Conservation (phyloP, 192 early-diverging fungal genomes). For the Coemansia sp. region DNA sequence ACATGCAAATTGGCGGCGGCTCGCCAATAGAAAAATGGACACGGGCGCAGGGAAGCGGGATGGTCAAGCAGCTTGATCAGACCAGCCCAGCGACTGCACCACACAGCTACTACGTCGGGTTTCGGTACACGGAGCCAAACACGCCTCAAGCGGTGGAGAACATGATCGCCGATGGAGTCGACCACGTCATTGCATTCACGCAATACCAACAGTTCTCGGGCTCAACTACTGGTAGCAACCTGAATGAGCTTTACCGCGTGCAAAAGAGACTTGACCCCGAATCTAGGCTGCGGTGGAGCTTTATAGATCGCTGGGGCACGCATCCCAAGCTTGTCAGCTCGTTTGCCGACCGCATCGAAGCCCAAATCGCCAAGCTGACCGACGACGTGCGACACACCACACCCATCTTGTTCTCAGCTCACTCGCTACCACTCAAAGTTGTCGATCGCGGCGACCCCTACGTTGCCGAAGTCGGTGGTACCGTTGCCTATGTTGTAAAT, state of each 20-base stretch:
- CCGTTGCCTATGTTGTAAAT: conserved; percentile 80
- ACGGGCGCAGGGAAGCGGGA: conserved; percentile 74
- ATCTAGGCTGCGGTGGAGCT: conserved; percentile 80
- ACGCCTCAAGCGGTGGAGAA: conserved; percentile 71
- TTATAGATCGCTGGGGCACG: conserved; percentile 95
- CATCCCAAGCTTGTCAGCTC: conserved; percentile 83
- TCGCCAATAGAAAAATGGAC: conserved; percentile 94
- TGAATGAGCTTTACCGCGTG: conserved; percentile 83
- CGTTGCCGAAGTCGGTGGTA: conserved; percentile 83
- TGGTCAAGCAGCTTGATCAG: conserved; percentile 76
- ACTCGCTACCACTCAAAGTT: conserved; percentile 92
- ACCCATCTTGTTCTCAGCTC: conserved; percentile 92
- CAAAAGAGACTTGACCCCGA: conserved; percentile 66
- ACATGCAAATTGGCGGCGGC: conserved; percentile 91
- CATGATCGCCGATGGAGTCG: conserved; percentile 83
- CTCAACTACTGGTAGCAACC: conserved; percentile 88
- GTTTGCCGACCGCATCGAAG: conserved; percentile 80
- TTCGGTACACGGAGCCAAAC: conserved; percentile 86
- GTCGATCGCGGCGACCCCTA: conserved; percentile 93
- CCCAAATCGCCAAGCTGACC: conserved; percentile 56
- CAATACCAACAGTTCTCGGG: conserved; percentile 98
- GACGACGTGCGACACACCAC: conserved; percentile 75
- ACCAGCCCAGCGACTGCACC: conserved; percentile 79
- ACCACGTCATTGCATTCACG: conserved; percentile 85
- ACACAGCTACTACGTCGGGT: conserved; percentile 90